Evolutionary conservation across 805 yeast species (phyloP).

Genomic region (Candida nonsorbophila): DNA sequence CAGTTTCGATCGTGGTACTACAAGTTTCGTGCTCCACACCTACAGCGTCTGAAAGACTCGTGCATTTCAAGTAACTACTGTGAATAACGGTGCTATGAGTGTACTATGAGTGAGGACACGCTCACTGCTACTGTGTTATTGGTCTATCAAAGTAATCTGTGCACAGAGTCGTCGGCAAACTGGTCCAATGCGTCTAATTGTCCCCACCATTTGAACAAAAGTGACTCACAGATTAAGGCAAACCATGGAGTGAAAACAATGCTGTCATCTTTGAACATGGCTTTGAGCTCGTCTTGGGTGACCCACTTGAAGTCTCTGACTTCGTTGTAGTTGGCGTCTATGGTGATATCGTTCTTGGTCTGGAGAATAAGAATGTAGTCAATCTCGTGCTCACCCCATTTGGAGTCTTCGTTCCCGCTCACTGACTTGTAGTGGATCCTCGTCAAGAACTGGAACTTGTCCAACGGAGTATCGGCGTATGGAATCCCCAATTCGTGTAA

Average conservation of each 20-base stretch:
- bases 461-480: slow-evolving; percentile 52
- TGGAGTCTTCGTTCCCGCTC: slow-evolving; percentile 58
- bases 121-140: too few relatives aligned
- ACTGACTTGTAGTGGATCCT: slow-evolving; percentile 93
- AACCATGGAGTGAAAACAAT: slow-evolving; percentile 96
- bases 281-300: slow-evolving; percentile 55
- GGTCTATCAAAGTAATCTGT: slow-evolving; percentile 40
- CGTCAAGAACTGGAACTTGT: slow-evolving; percentile 75
- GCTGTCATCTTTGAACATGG: slow-evolving; percentile 66
- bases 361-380: slow-evolving; percentile 85
- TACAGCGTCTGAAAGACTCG: too few relatives aligned
- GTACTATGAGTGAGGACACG: too few relatives aligned
- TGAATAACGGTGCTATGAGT: too few relatives aligned
- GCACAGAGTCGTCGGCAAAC: slow-evolving; percentile 43
- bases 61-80: too few relatives aligned
- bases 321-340: slow-evolving; percentile 67
- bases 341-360: slow-evolving; percentile 44
- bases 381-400: slow-evolving; percentile 98
- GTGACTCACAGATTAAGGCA: slow-evolving; percentile 87
- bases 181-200: slow-evolving; percentile 54
- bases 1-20: too few relatives aligned
- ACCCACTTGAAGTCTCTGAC: slow-evolving; percentile 81
- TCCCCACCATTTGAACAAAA: slow-evolving; percentile 93
- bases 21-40: too few relatives aligned
- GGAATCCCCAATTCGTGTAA: slow-evolving; percentile 90